phyloP scores from a whole-genome alignment of 202 grass and related monocot genomes.

The Setaria italica region DNA sequence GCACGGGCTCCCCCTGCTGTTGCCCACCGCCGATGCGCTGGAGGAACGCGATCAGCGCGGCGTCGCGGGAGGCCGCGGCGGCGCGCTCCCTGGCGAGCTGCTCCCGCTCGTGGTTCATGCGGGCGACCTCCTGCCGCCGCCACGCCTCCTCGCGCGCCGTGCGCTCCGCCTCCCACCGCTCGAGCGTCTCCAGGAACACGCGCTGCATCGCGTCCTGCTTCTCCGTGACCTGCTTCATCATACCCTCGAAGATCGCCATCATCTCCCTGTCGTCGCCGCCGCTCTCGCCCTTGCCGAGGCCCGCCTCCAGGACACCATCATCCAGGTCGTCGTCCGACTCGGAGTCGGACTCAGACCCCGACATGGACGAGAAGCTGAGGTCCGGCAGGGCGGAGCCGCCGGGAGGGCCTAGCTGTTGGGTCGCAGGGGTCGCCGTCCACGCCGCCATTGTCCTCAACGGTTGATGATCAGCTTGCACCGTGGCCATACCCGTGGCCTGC shows the following conservation, averaged over 20 bases:
- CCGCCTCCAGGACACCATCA: slow-evolving; percentile 20
- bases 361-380: slow-evolving; percentile 72
- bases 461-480: not conserved
- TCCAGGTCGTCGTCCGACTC: slow-evolving; percentile 42
- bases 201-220: slow-evolving; percentile 55
- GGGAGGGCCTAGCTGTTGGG: not conserved
- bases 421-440: not conserved
- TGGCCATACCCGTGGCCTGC: not conserved
- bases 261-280: slow-evolving; percentile 17
- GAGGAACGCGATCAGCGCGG: slow-evolving; percentile 49
- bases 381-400: slow-evolving; percentile 38
- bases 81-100: slow-evolving; percentile 49
- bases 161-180: slow-evolving; percentile 44
- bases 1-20: not conserved
- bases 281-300: slow-evolving; percentile 41
- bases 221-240: slow-evolving; percentile 53
- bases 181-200: slow-evolving; percentile 43
- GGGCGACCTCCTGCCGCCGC: slow-evolving; percentile 45
- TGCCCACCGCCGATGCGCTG: slow-evolving; percentile 31
- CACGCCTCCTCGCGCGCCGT: slow-evolving; percentile 48
- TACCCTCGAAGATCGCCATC: slow-evolving; percentile 43
- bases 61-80: slow-evolving; percentile 40
- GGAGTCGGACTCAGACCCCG: slow-evolving; percentile 43
- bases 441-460: slow-evolving; percentile 21
- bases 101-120: slow-evolving; percentile 40